Evolutionary conservation across 1,139 yeast species (phyloP).

Genomic region (Yamadazyma spencermartinsiae): DNA sequence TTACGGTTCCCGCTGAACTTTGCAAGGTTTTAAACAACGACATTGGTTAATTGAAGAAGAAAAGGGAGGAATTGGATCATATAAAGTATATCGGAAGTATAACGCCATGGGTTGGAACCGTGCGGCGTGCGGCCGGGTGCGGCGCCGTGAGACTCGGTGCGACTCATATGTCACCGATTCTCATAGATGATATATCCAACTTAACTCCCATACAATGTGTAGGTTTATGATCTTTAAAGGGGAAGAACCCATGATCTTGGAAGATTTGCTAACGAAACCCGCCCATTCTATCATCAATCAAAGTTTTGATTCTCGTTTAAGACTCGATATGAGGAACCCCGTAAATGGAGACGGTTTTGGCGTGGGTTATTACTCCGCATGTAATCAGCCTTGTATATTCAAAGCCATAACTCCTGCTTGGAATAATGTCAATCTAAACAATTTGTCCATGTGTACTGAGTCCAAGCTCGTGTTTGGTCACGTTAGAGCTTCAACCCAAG

Average conservation of each 20-base stretch:
- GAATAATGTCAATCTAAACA: constrained; percentile 89
- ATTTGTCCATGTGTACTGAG: constrained; percentile 83
- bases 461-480: constrained; percentile 88
- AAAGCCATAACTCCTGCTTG: constrained; percentile 97
- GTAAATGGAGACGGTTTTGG: constrained; percentile 99
- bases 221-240: constrained; percentile 54
- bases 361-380: constrained; percentile 84
- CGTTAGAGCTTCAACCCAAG: constrained; percentile 94
- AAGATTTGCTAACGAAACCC: constrained; percentile 87
- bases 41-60: constrained; percentile 2
- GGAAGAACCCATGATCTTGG: constrained; percentile 75
- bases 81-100: no score
- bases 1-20: constrained; percentile 43
- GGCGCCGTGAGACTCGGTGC: no score
- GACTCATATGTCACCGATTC: no score
- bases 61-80: no score
- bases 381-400: constrained; percentile 54
- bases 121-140: no score
- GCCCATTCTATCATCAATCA: constrained; percentile 97
- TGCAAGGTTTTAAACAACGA: constrained; percentile 42
- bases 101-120: no score
- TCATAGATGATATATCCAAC: no score
- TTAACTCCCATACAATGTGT: no score
- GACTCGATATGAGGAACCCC: constrained; percentile 86
- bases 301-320: constrained; percentile 84